phyloP scores from a whole-genome alignment of 208 protist genomes.

The Leishmania aethiopica region DNA sequence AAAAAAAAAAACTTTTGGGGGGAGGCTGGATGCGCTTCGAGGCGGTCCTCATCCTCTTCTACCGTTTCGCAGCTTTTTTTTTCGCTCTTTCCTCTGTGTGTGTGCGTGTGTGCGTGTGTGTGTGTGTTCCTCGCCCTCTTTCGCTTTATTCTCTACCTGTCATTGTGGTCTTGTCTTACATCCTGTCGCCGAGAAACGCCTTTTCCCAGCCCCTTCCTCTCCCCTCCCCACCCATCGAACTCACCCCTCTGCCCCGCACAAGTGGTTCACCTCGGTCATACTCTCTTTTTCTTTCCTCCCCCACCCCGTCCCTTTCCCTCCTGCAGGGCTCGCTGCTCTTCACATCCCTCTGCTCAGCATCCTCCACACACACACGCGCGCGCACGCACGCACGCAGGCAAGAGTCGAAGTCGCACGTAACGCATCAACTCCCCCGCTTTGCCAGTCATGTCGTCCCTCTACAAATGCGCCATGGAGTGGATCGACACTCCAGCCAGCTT shows the following conservation, averaged over 20 bases:
- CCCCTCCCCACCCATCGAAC: neutral
- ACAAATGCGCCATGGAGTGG: slow-evolving; percentile 15
- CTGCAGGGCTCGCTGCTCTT: neutral
- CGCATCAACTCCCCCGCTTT: neutral
- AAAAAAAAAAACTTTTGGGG: too few species aligned
- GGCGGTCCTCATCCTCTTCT: too few species aligned
- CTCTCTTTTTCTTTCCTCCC: neutral
- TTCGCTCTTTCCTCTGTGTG: too few species aligned
- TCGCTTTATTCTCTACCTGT: too few species aligned
- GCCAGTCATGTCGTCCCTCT: neutral
- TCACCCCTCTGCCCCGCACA: neutral
- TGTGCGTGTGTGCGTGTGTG: too few species aligned
- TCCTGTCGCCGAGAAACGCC: neutral
- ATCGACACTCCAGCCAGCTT: slow-evolving; percentile 37
- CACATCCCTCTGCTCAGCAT: neutral
- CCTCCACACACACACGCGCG: neutral
- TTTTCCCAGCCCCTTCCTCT: neutral
- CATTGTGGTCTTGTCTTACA: neutral
- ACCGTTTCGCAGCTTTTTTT: too few species aligned
- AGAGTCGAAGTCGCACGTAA: neutral
- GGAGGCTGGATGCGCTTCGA: too few species aligned
- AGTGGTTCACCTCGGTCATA: neutral
- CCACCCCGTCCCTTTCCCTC: neutral
- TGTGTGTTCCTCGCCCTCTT: too few species aligned
- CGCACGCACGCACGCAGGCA: neutral